phyloP scores from a whole-genome alignment of 257 asterid genomes.

The Oldenlandia corymbosa region DNA sequence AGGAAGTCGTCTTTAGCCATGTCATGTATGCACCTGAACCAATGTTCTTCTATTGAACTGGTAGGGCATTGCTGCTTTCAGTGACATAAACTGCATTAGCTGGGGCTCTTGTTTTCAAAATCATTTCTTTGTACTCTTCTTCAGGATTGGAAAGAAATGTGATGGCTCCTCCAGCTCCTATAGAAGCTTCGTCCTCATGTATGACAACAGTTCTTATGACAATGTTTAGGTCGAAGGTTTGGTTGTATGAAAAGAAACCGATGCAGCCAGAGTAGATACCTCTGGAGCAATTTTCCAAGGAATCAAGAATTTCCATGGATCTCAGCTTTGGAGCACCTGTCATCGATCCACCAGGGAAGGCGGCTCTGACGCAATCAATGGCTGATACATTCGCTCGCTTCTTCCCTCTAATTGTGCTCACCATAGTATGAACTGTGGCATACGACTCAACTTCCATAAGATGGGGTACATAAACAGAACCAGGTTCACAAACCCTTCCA shows the following conservation, averaged over 20 bases:
- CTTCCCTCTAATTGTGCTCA: slow-evolving; percentile 76
- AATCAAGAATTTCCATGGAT: slow-evolving; percentile 90
- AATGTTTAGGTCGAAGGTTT: slow-evolving; percentile 86
- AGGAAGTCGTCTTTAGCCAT: no score
- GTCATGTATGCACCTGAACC: background rate
- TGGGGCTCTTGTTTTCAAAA: slow-evolving; percentile 84
- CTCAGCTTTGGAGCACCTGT: slow-evolving; percentile 98
- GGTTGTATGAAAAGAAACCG: slow-evolving; percentile 84
- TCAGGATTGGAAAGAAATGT: slow-evolving; percentile 73
- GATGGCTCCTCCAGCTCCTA: slow-evolving; percentile 97
- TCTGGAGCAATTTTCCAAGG: slow-evolving; percentile 71
- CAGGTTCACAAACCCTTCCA: slow-evolving; percentile 97
- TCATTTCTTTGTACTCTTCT: slow-evolving; percentile 91
- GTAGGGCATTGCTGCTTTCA: slow-evolving; percentile 14
- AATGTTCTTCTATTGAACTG: background rate
- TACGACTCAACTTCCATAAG: slow-evolving; percentile 96
- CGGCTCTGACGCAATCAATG: slow-evolving; percentile 75
- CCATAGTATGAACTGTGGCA: slow-evolving; percentile 96
- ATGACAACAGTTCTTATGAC: slow-evolving; percentile 73
- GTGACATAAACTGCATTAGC: slow-evolving; percentile 46
- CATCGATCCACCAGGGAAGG: slow-evolving; percentile 99
- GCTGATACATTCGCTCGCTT: slow-evolving; percentile 53
- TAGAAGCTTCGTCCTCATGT: slow-evolving; percentile 67
- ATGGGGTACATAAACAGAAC: slow-evolving; percentile 85
- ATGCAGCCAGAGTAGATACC: slow-evolving; percentile 95